phyloP scores from a whole-genome alignment of 805 yeast species.

The Komagataella kurtzmanii region DNA sequence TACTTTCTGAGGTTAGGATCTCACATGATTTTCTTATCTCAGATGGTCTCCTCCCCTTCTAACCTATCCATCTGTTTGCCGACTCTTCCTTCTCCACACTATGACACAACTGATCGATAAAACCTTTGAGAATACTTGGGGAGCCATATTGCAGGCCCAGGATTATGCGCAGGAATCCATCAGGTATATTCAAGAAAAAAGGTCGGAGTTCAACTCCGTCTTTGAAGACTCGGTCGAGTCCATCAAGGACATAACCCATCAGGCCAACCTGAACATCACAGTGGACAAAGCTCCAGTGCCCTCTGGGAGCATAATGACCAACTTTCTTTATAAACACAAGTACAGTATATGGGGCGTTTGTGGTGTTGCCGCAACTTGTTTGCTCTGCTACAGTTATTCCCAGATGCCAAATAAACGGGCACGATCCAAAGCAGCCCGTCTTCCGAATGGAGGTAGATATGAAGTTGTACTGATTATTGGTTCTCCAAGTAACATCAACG shows the following conservation, averaged over 20 bases:
- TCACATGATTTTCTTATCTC: not conserved
- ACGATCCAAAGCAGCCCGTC: conserved; percentile 31
- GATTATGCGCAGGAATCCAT: not conserved
- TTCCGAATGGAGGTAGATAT: conserved; percentile 57
- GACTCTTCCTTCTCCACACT: not conserved
- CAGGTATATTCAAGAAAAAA: not conserved
- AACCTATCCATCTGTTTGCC: not conserved
- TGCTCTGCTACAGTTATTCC: conserved; percentile 1
- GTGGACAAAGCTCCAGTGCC: not conserved
- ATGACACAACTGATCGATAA: not conserved
- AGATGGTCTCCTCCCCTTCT: not conserved
- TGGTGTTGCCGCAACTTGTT: conserved; percentile 2
- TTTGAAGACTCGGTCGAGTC: not conserved
- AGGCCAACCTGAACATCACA: not conserved
- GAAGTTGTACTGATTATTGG: conserved; percentile 71
- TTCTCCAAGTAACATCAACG: conserved; percentile 62
- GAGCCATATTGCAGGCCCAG: not conserved
- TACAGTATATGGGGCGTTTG: conserved; percentile 3
- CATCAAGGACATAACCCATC: not conserved
- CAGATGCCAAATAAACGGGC: conserved; percentile 20
- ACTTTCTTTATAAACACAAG: not conserved
- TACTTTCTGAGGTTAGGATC: not conserved
- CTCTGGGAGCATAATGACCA: not conserved
- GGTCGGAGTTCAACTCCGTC: not conserved
- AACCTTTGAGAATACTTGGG: not conserved